phyloP scores from a whole-genome alignment of 495 filamentous ascomycete species.

The Xylaria cubensis region DNA sequence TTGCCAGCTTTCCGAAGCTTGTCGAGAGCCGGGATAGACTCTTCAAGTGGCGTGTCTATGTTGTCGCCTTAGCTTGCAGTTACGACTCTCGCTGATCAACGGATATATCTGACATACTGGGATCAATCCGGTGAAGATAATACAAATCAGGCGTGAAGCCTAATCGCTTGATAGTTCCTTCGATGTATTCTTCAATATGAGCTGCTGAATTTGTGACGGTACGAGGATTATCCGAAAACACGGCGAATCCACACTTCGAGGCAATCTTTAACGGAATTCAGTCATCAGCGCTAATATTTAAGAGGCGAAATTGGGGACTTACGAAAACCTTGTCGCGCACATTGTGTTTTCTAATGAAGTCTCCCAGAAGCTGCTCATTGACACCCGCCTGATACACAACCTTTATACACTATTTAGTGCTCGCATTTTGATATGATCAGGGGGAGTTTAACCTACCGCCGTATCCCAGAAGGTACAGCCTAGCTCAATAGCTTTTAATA shows the following conservation, averaged over 20 bases:
- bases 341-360: conserved; percentile 61
- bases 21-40: background rate
- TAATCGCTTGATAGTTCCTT: conserved; percentile 58
- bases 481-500: background rate
- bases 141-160: conserved; percentile 55
- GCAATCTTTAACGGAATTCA: background rate
- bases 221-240: conserved; percentile 34
- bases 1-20: background rate
- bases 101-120: background rate
- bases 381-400: conserved; percentile 56
- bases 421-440: background rate
- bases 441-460: background rate
- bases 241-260: background rate
- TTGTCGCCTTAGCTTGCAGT: background rate
- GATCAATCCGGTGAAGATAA: conserved; percentile 23
- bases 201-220: conserved; percentile 54
- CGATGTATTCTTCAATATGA: conserved; percentile 60
- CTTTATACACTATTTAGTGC: conserved; percentile 33
- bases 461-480: background rate
- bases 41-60: background rate
- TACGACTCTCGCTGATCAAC: background rate
- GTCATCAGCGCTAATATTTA: background rate
- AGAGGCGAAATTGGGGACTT: background rate
- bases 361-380: conserved; percentile 59
- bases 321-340: background rate